Base-by-base conservation (phyloP, 805 yeast genomes). In the Zygotorulaspora sp. region DNA sequence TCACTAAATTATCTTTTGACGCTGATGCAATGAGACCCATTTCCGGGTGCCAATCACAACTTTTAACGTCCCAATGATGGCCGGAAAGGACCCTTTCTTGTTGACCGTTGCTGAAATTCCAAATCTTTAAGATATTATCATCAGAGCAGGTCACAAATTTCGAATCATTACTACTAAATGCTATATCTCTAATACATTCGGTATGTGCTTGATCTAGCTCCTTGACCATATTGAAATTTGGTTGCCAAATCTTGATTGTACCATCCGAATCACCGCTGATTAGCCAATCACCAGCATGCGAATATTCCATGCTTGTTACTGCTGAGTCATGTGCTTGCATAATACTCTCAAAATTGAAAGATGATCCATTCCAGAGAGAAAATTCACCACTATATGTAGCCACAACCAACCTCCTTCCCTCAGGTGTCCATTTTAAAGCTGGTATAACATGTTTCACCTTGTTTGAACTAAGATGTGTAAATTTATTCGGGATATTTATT, bases 251-350 rank as follows among this genome's bases (percentile, higher is more conserved):
- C 66, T 92, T 92, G 53, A 92, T 75, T 5, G 72, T 70, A 17
- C 98, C 99, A 40, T 82, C 88, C 52, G 88, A 90, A 64, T 92
- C 97, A 24, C 96, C 96, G 55, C 94, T 81, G 16, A 92, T 67
- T 43, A 92, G 72, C 97, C 97, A 92, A 46, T 89, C 96, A 44
- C 87, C 96, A 43, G 82, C 80, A 59, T 87, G 94, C 5, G 92
- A 80, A 63, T 90, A 92, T 47, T 76, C 73, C 55, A 87, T 66
- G 1, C 90, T 71, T 22, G 88, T 72, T 24, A 92, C 83, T 0
- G 96, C 88, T 43, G 83, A 72, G 59, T 92, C 99, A 63, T 92
- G 99, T 1, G 97, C 97, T 67, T 92, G 98, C 94, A 89, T 92
- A 47, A 92, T 88, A 38, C 96, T 86, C 60, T 92, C 99, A 58